Evolutionary conservation across 768 basidiomycete species (phyloP), one percentile per base, ranked within the genome.

Genomic region (Amanita pseudoporphyria): DNA sequence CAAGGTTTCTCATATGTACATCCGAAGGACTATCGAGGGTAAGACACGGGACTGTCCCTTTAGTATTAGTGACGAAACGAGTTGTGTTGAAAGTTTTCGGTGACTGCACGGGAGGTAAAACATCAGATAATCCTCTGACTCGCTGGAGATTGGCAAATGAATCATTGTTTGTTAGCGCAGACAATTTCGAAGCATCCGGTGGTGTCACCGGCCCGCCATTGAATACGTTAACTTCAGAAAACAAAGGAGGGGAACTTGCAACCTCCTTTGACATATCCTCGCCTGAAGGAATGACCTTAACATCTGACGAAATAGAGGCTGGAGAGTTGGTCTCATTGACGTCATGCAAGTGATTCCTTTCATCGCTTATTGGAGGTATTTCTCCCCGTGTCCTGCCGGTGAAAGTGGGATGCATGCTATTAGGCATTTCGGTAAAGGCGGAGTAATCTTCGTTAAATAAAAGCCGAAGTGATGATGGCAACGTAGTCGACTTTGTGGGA

Each of bases 401-500:
- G n/a, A 24, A 26, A 6, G 33, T 6, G 18, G 46, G 19, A 13
- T 10, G n/a, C 6, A 7, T 38, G 7, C 16, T 16, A 10, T 7
- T 49, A 31, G 19, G 18, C 6, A 32, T 7, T 36, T 24, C 18
- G 33, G 21, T 13, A 31, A 16, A 5, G 7, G 37, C 39, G 16
- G 56, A 46, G n/a, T 62, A 57, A 13, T 73, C 76, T 39, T 81
- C 77, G 49, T 87, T 85, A 62, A 96, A 96, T 9, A 96, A 69
- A 32, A 73, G 69, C 0, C 90, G 84, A 2, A 94, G 70, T 0
- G 87, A 92, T 1, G 82, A 79, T 2, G 92, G 91, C 9, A 92
- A 59, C 41, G 73, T 71, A 13, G 74, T 71, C n/a, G 71, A 55
- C 35, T 65, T 58, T 0, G 70, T 61, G 2, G 77, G 74, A 12